Percentiles rank a stretch among this genome's conserved stretches.
phyloP scores from a whole-genome alignment of 2,329 filamentous ascomycete genomes.

The Sordariomycetes sp. region DNA sequence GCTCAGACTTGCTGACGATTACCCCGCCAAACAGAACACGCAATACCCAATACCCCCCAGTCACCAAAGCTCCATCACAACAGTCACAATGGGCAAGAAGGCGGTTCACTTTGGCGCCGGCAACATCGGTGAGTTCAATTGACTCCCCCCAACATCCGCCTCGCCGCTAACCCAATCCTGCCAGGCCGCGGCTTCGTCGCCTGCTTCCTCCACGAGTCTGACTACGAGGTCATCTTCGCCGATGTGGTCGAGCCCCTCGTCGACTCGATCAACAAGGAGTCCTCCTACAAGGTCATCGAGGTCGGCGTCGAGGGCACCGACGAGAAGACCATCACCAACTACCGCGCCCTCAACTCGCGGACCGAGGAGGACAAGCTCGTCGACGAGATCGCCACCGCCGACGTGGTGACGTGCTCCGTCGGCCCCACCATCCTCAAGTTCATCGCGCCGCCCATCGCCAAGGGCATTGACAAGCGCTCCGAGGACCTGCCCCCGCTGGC shows the following conservation, averaged over 20 bases:
- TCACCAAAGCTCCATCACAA: conserved; percentile 3
- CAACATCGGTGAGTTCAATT: conserved; percentile 55
- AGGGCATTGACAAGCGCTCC: conserved; percentile 77
- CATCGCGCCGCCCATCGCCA: conserved; percentile 90
- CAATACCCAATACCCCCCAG: no score
- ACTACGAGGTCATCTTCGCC: conserved; percentile 92
- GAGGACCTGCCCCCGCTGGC: conserved; percentile 56
- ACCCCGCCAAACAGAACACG: not conserved
- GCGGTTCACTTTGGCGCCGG: conserved; percentile 80
- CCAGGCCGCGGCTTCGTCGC: conserved; percentile 69
- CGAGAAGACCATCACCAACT: conserved; percentile 81
- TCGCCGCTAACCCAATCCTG: not conserved
- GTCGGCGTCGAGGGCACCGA: conserved; percentile 76
- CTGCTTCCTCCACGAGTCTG: conserved; percentile 88
- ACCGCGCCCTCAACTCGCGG: conserved; percentile 93
- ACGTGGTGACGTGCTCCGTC: conserved; percentile 92
- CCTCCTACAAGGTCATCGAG: conserved; percentile 85
- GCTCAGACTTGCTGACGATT: not conserved
- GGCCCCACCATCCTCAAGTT: conserved; percentile 94
- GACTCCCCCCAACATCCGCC: not conserved
- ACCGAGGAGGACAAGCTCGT: conserved; percentile 72
- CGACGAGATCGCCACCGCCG: conserved; percentile 75
- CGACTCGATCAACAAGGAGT: conserved; percentile 61
- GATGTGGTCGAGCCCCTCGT: conserved; percentile 85
- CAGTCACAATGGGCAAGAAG: conserved; percentile 38